Base-by-base conservation (phyloP, 257 asterid genomes). In the Phtheirospermum japonicum region DNA sequence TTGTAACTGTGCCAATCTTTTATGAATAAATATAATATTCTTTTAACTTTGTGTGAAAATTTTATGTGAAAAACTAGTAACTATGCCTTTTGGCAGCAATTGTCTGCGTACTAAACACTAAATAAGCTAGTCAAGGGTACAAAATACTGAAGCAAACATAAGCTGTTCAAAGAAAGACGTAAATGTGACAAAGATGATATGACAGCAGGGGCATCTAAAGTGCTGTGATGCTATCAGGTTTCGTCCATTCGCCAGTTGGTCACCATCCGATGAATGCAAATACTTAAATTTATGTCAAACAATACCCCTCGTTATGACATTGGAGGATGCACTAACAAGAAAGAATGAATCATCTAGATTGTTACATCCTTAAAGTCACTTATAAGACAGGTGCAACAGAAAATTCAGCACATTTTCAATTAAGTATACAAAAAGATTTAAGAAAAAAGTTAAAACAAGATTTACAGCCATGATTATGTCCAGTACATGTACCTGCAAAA, bases 401-500 rank as follows among this genome's bases (percentile, higher is more conserved):
- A 51, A 7, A 51, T 51, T 51, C n/a, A 8, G 32, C n/a, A 51
- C 2, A 20, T 18, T 28, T 37, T 28, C 19, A 40, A 45, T 20
- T 7, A 26, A 50, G 28, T 52, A 57, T 46, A 28, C 19, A 39
- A 66, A 68, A 55, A 34, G 58, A 52, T 28, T 16, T 23, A 48
- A 20, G 59, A 23, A 26, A 66, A 57, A 9, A 63, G 11, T 11
- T 3, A 34, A 68, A 58, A 32, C 72, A 52, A 55, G 18, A 48
- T 31, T 33, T 20, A 43, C 37, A 30, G 56, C 33, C 13, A 32
- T 28, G 32, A 37, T 49, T 48, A 34, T 66, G 36, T 61, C 46
- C 19, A 37, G 40, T 50, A 63, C 54, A 67, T 49, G 1, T 32
- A 92, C 99, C 96, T 92, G 99, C 80, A 92, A 77, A 71, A 92